These are phyloP conservation scores for Biancaea sappan DNA, from an alignment of 306 rosid species.

Conservation along the genomic window DNA sequence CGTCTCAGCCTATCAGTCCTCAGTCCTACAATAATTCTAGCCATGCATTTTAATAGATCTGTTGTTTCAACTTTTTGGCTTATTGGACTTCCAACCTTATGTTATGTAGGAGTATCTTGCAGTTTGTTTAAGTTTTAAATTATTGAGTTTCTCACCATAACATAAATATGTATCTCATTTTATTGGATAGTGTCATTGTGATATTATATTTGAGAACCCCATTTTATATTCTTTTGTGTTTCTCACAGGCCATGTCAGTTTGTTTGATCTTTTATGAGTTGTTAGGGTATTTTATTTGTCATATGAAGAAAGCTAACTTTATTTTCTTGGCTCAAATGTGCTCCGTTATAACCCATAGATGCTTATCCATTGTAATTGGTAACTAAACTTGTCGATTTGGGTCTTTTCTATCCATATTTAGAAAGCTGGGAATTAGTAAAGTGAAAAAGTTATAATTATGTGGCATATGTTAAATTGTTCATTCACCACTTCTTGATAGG, in stretches of 20 bases:
- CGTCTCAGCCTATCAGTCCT: neutral
- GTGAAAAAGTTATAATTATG: conserved; percentile 5
- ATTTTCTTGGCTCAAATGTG: neutral
- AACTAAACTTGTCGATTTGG: neutral
- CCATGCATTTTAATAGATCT: neutral
- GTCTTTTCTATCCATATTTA: conserved; percentile 15
- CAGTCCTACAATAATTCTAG: neutral
- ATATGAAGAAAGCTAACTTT: neutral
- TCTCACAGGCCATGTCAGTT: neutral
- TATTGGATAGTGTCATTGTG: neutral
- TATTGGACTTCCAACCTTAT: conserved; percentile 3
- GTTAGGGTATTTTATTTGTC: neutral
- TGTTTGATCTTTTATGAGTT: neutral
- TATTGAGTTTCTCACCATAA: neutral
- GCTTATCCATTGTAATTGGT: conserved; percentile 11
- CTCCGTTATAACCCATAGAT: neutral
- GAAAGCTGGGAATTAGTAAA: conserved; percentile 19
- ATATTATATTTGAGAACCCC: neutral
- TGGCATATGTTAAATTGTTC: neutral
- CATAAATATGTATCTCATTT: neutral
- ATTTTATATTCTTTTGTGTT: neutral
- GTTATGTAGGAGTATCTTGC: neutral
- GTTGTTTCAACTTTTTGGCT: neutral
- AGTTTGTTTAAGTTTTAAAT: neutral
- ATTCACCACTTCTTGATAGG: conserved; percentile 55